phyloP scores from a whole-genome alignment of 208 protist genomes.

The Phytomonas sp. region DNA sequence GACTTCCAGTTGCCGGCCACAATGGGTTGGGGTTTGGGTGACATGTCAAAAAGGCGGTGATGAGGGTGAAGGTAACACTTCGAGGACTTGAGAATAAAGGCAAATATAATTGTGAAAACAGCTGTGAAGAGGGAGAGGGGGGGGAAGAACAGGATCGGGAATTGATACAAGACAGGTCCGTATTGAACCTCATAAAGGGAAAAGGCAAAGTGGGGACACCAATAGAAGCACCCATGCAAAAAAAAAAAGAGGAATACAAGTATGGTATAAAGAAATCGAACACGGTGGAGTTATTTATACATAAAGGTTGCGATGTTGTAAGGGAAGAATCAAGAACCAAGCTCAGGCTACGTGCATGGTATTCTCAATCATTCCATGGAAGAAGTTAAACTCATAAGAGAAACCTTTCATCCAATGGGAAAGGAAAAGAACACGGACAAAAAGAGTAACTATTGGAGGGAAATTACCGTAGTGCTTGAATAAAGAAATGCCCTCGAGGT shows the following conservation, averaged over 20 bases:
- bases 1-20: constrained; percentile 94
- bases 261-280: background rate
- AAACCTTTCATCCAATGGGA: background rate
- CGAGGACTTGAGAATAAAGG: background rate
- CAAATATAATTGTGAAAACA: background rate
- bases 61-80: too few species aligned
- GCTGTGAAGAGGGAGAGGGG: too few species aligned
- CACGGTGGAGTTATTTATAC: background rate
- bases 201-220: too few species aligned
- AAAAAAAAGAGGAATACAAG: background rate
- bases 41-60: too few species aligned
- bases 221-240: too few species aligned
- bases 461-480: background rate
- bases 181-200: too few species aligned
- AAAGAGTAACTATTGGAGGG: background rate
- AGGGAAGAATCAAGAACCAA: background rate
- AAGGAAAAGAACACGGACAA: background rate
- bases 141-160: too few species aligned
- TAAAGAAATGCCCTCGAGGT: background rate
- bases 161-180: too few species aligned
- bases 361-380: background rate
- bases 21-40: constrained; percentile 82
- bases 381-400: background rate
- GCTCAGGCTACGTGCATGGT: background rate
- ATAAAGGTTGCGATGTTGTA: background rate